Evolutionary conservation across 768 basidiomycete genomes (phyloP), one percentile per base, ranked within the genome.

Genomic region (Pleurotus tuber-regium): DNA sequence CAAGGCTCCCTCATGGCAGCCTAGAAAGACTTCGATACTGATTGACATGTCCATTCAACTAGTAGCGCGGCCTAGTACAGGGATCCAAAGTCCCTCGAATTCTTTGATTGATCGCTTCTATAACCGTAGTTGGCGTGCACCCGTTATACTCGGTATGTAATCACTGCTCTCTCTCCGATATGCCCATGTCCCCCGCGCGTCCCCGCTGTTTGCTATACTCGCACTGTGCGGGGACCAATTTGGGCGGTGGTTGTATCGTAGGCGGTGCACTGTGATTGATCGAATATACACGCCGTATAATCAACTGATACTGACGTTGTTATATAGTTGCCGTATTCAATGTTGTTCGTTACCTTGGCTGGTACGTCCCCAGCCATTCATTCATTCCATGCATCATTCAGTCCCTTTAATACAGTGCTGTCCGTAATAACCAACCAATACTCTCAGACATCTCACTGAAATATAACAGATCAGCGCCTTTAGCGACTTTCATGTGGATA

Each of bases 111-210:
- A 18, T n/a, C 21, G 43, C 19, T 11, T 48, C 28, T 48, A 48
- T 14, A 26, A 18, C 18, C 30, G 29, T 14, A 33, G 46, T 21
- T 48, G 46, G 46, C 46, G 46, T 11, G 46, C 21, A 21, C 46
- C 46, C 19, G 46, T 48, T 48, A 33, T 48, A 33, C 10, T 48
- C n/a, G 46, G 46, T 48, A n/a, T 19, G 46, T 48, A 21, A 33
- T 18, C 10, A 11, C 41, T 5, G 1, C 26, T 2, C 8, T 8
- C 7, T 2, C 4, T 25, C 41, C 38, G 18, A 14, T 40, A n/a
- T n/a, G n/a, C 2, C 38, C 38, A 9, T 40, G 38, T 40, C n/a
- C 16, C n/a, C 38, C 38, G 2, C 10, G 21, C 38, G 38, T 40
- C 11, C 2, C 38, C 38, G n/a, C 2, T 4, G 9, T 19, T 19